phyloP scores from a whole-genome alignment of 495 filamentous ascomycete genomes.

The Jackrogersella multiformis region DNA sequence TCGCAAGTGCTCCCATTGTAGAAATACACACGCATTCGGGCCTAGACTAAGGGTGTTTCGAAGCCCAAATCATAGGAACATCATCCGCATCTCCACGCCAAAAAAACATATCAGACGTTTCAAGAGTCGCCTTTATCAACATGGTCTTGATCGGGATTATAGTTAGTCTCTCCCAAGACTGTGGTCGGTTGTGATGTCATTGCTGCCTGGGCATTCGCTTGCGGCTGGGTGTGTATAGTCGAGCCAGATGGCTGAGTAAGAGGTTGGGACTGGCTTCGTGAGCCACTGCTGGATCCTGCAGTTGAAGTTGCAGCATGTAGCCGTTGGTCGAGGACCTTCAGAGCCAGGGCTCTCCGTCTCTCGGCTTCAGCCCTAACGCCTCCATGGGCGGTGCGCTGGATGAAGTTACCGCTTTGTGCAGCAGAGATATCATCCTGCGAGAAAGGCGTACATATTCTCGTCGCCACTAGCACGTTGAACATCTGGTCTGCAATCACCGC shows the following conservation, averaged over 20 bases:
- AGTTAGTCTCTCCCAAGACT: conserved; percentile 74
- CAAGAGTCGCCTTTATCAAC: conserved; percentile 49
- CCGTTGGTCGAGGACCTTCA: conserved; percentile 91
- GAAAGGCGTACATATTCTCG: conserved; percentile 86
- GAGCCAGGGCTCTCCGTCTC: conserved; percentile 83
- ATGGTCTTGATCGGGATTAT: conserved; percentile 70
- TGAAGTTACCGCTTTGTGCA: conserved; percentile 60
- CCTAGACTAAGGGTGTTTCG: background rate
- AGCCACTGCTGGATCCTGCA: conserved; percentile 50
- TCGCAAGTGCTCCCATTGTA: conserved; percentile 30
- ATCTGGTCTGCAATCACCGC: conserved; percentile 75
- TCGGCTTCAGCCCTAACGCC: conserved; percentile 90
- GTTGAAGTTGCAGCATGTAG: conserved; percentile 86
- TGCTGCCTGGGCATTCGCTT: conserved; percentile 57
- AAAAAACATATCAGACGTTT: conserved; percentile 3
- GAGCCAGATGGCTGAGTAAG: conserved; percentile 54
- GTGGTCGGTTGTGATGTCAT: conserved; percentile 55
- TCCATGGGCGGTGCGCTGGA: conserved; percentile 70
- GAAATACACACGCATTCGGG: conserved; percentile 31
- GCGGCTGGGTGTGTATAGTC: conserved; percentile 60
- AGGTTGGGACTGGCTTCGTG: conserved; percentile 52
- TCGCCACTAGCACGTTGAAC: conserved; percentile 75
- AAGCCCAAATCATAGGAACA: conserved; percentile 14
- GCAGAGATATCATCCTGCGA: conserved; percentile 84
- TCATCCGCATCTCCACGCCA: conserved; percentile 1